A percentile compares a stretch with the other conserved stretches of the same genome.
Evolutionary conservation across 805 yeast genomes (phyloP).

Genomic region (Saccharomycopsis sp.): DNA sequence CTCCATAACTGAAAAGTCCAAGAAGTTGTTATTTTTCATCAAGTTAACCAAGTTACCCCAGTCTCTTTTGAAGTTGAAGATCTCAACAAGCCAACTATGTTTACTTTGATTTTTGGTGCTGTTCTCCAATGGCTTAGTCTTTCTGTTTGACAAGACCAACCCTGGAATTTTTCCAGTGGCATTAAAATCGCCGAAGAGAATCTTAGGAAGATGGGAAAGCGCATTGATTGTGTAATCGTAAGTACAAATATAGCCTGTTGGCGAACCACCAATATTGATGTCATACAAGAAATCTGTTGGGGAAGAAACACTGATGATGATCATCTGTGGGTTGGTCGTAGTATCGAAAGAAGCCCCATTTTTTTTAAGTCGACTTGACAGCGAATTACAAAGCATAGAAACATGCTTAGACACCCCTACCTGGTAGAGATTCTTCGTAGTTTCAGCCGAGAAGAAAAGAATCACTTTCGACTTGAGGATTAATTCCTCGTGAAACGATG

Average conservation of each 20-base stretch:
- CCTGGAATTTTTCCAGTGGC: constrained; percentile 55
- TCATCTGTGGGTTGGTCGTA: constrained; percentile 37
- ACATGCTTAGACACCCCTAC: constrained; percentile 55
- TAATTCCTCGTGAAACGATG: not conserved
- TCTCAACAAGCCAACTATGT: constrained; percentile 50
- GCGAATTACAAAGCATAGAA: constrained; percentile 45
- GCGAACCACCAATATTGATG: constrained; percentile 37
- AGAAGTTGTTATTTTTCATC: constrained; percentile 35
- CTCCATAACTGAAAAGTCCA: constrained; percentile 24
- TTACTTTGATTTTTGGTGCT: constrained; percentile 20
- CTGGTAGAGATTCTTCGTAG: constrained; percentile 54
- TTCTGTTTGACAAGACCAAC: constrained; percentile 27
- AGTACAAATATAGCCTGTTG: constrained; percentile 49
- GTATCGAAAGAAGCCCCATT: constrained; percentile 18
- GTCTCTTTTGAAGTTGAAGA: constrained; percentile 43
- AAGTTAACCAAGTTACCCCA: constrained; percentile 41
- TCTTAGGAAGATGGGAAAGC: constrained; percentile 41
- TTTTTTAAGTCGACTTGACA: constrained; percentile 30
- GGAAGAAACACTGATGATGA: constrained; percentile 53
- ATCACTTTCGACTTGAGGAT: not conserved
- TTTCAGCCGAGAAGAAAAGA: constrained; percentile 35
- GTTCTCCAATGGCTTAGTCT: constrained; percentile 1
- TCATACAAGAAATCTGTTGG: constrained; percentile 58
- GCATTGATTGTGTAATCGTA: constrained; percentile 54
- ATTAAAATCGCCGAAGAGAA: constrained; percentile 46